Evolutionary conservation across 495 filamentous ascomycete genomes (phyloP).

Genomic region (Chaetomium tenue): DNA sequence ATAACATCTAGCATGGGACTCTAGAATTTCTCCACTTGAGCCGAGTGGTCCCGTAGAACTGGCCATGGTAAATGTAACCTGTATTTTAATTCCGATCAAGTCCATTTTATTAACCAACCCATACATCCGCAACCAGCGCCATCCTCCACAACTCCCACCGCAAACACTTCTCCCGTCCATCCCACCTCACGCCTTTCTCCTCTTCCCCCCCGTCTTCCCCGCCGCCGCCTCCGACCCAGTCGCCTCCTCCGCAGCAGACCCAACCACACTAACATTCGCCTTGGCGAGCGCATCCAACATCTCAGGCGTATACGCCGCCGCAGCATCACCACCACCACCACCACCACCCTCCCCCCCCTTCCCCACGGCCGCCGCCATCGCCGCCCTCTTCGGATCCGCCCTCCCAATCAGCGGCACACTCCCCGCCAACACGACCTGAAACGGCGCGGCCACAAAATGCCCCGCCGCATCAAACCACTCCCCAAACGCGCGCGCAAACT

Average conservation of each 20-base stretch:
- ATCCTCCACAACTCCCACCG: not conserved
- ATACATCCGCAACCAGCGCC: not conserved
- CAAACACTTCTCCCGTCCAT: not conserved
- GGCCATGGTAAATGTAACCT: too few relatives aligned
- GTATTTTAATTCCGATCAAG: not conserved
- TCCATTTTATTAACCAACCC: not conserved
- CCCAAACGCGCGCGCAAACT: constrained; percentile 69
- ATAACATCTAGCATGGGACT: not conserved
- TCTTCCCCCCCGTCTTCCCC: constrained; percentile 45
- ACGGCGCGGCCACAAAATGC: constrained; percentile 76
- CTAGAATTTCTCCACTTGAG: not conserved
- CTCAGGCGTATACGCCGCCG: constrained; percentile 36
- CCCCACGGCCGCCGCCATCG: constrained; percentile 16
- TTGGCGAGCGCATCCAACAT: constrained; percentile 44
- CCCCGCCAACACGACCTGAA: constrained; percentile 75
- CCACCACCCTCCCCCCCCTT: constrained; percentile 16
- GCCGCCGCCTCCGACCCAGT: constrained; percentile 27
- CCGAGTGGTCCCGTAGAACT: too few relatives aligned
- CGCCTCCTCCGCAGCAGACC: constrained; percentile 30
- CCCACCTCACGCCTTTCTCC: constrained; percentile 45
- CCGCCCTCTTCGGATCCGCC: constrained; percentile 60
- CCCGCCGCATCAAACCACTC: constrained; percentile 84
- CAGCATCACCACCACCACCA: constrained; percentile 17
- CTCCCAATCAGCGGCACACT: constrained; percentile 65
- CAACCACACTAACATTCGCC: constrained; percentile 30